These are phyloP conservation scores for Salicornia ramosissima DNA, from an alignment of 148 eudicot genomes.

Conservation along the genomic window DNA sequence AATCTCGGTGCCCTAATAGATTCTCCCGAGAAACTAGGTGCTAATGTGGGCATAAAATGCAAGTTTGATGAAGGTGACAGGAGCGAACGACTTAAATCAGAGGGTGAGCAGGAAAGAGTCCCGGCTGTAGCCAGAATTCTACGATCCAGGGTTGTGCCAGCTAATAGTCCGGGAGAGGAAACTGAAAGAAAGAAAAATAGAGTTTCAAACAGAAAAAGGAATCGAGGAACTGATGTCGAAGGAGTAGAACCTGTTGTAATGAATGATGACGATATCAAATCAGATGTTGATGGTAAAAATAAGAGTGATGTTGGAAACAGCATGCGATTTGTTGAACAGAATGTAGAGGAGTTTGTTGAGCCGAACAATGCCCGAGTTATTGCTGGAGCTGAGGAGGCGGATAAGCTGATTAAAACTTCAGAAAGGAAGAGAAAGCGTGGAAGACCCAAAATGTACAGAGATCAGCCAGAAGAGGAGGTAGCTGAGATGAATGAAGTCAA, in stretches of 20 bases:
- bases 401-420: not conserved
- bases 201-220: conserved; percentile 20
- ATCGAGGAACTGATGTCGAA: conserved; percentile 21
- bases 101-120: conserved; percentile 14
- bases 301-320: conserved; percentile 11
- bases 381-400: conserved; percentile 3
- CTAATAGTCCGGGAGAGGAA: conserved; percentile 18
- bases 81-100: conserved; percentile 13
- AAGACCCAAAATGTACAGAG: conserved; percentile 23
- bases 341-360: conserved; percentile 16
- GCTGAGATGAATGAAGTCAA: conserved; percentile 5
- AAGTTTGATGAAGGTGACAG: conserved; percentile 13
- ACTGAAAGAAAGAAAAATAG: conserved; percentile 12
- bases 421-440: conserved; percentile 23
- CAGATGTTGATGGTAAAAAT: conserved; percentile 2
- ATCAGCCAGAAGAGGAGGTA: conserved; percentile 4
- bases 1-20: conserved; percentile 3
- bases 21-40: conserved; percentile 13
- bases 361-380: conserved; percentile 7
- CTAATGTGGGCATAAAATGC: conserved; percentile 9
- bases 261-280: conserved; percentile 4
- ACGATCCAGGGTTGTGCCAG: conserved; percentile 40
- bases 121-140: conserved; percentile 28
- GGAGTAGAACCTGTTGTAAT: conserved; percentile 8
- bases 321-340: no score